Evolutionary conservation across 2,329 filamentous ascomycete species (phyloP).

Genomic region (Colletotrichum liaoningense): DNA sequence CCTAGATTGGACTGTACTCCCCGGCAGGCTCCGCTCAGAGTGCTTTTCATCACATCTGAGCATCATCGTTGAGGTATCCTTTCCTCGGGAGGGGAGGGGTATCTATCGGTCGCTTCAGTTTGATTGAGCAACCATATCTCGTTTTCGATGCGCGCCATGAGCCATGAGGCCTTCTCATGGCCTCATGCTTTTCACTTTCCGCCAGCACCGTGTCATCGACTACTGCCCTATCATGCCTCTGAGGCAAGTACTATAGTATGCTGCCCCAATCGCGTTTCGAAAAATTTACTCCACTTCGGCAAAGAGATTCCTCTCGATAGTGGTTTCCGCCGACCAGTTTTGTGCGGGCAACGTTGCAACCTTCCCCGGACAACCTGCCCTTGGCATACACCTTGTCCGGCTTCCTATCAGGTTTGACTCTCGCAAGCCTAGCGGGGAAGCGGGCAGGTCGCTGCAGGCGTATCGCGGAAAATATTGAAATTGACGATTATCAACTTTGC

Average conservation of each 20-base stretch:
- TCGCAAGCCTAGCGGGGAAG: neutral
- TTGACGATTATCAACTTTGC: neutral
- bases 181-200: neutral
- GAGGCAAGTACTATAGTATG: neutral
- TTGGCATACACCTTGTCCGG: neutral
- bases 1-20: constrained; percentile 5
- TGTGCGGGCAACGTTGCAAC: neutral
- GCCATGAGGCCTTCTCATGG: neutral
- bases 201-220: no score
- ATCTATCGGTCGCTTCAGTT: neutral
- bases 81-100: neutral
- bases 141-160: neutral
- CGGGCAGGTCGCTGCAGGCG: neutral
- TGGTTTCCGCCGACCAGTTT: neutral
- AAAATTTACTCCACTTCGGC: neutral
- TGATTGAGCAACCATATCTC: neutral
- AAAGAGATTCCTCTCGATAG: neutral
- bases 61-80: constrained; percentile 17
- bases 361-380: neutral
- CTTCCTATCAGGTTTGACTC: neutral
- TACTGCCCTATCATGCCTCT: neutral
- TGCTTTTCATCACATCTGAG: neutral
- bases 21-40: constrained; percentile 19
- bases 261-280: neutral
- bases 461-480: neutral